These are phyloP conservation scores for Pseudozyma thailandica DNA, from an alignment of 1,284 basidiomycete genomes.

Conservation along the genomic window DNA sequence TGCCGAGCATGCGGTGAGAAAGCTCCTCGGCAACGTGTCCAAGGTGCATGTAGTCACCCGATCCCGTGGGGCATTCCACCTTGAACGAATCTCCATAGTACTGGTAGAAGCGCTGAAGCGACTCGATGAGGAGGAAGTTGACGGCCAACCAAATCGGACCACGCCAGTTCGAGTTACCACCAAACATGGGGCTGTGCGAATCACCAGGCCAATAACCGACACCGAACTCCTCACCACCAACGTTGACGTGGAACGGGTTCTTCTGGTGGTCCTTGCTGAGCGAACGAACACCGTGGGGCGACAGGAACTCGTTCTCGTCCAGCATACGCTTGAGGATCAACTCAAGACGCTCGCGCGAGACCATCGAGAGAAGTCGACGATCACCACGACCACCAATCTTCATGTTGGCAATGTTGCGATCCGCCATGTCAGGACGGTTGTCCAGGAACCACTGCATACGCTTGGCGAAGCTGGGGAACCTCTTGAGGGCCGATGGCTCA, in stretches of 20 bases:
- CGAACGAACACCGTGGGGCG: conserved; percentile 94
- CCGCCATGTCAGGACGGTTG: conserved; percentile 85
- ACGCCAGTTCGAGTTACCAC: conserved; percentile 93
- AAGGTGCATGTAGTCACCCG: conserved; percentile 92
- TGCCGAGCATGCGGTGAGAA: conserved; percentile 95
- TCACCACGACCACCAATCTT: conserved; percentile 73
- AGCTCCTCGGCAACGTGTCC: conserved; percentile 94
- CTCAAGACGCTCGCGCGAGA: conserved; percentile 87
- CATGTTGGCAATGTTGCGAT: conserved; percentile 96
- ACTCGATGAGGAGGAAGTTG: conserved; percentile 88
- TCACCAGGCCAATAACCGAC: conserved; percentile 98
- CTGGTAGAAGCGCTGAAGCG: conserved; percentile 88
- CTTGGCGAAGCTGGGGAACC: conserved; percentile 97
- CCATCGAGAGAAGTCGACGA: conserved; percentile 86
- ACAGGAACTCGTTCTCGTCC: conserved; percentile 85
- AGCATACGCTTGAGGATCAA: conserved; percentile 94
- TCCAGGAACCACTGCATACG: conserved; percentile 98
- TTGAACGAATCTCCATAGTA: conserved; percentile 64
- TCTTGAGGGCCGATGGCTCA: conserved; percentile 86
- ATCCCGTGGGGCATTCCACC: conserved; percentile 93
- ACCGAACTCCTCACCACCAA: conserved; percentile 88
- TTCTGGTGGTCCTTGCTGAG: conserved; percentile 83
- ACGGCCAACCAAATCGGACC: conserved; percentile 87
- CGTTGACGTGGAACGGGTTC: conserved; percentile 92
- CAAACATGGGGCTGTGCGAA: conserved; percentile 96